A percentile compares a stretch with the other conserved stretches of the same genome.
Evolutionary conservation across 176 grass and related monocot genomes (phyloP).

Genomic region (Eleusine indica): DNA sequence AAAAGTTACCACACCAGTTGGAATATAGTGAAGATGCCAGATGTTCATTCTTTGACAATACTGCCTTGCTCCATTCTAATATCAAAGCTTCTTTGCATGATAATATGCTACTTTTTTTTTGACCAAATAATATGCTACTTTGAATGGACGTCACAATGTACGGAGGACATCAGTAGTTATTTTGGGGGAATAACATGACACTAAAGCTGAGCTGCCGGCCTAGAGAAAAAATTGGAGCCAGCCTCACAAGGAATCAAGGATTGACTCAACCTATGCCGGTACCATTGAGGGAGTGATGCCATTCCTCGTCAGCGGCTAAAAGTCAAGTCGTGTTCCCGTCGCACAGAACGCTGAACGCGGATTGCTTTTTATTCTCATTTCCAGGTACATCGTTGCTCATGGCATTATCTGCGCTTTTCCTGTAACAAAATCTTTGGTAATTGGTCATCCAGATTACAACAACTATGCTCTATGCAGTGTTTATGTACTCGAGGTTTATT

Average conservation of each 20-base stretch:
- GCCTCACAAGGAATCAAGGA: not conserved
- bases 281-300: not conserved
- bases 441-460: too few species aligned
- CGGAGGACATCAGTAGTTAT: not conserved
- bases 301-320: not conserved
- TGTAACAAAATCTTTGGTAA: not conserved
- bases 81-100: not conserved
- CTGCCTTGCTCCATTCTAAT: not conserved
- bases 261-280: not conserved
- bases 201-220: too few species aligned
- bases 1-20: conserved; percentile 20
- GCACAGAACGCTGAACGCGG: conserved; percentile 23
- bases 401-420: not conserved
- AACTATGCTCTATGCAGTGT: not conserved
- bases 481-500: not conserved
- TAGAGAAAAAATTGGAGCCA: not conserved
- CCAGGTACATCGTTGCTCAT: not conserved
- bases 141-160: not conserved
- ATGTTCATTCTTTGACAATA: conserved; percentile 39
- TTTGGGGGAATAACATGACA: not conserved
- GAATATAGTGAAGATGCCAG: conserved; percentile 41
- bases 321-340: conserved; percentile 14
- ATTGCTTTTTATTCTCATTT: not conserved
- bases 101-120: not conserved
- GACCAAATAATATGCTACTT: not conserved